Conservation (phyloP, 345 rosid species). For the Aurinia saxatilis region DNA sequence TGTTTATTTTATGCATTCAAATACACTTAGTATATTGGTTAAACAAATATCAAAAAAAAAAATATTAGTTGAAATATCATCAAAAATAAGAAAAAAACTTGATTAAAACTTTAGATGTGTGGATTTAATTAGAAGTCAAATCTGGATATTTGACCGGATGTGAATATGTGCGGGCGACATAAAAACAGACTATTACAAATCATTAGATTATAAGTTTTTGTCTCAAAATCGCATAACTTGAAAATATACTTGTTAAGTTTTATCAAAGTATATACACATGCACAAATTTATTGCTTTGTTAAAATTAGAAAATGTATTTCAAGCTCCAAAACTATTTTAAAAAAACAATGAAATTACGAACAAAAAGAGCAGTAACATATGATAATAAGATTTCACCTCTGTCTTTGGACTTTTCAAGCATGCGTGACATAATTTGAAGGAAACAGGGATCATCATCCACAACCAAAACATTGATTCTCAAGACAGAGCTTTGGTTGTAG, state of each 20-base stretch:
- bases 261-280: background rate
- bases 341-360: background rate
- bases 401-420: constrained; percentile 34
- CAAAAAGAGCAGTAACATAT: background rate
- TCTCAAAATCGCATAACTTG: too few relatives aligned
- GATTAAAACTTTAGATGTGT: background rate
- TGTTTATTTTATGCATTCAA: too few relatives aligned
- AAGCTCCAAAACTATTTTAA: background rate
- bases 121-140: background rate
- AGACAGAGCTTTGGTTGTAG: constrained; percentile 13
- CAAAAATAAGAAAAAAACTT: background rate
- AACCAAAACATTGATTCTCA: constrained; percentile 36
- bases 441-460: constrained; percentile 61
- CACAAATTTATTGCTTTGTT: background rate
- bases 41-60: too few relatives aligned
- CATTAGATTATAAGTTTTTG: too few relatives aligned
- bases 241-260: background rate
- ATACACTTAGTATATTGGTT: background rate
- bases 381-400: constrained; percentile 35
- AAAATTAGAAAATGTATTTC: background rate
- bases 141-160: background rate
- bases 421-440: constrained; percentile 41
- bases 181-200: too few relatives aligned
- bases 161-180: too few relatives aligned
- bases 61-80: background rate